Evolutionary conservation across 176 grass and related monocot genomes (phyloP).

Genomic region (Cymbopogon citratus): DNA sequence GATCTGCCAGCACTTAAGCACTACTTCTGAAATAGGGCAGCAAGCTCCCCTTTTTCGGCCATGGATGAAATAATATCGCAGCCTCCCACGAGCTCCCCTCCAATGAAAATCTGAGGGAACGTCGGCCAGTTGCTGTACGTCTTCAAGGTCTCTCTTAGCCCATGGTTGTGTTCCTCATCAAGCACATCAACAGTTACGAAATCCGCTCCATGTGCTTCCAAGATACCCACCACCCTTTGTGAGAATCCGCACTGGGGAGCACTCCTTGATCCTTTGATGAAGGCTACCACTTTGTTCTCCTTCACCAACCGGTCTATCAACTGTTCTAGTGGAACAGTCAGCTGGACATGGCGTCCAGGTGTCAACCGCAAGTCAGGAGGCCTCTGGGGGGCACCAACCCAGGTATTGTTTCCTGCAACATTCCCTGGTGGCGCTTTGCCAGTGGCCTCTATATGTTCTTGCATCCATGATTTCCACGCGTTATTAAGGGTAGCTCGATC

Average conservation of each 20-base stretch:
- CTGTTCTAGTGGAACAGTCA: slow-evolving; percentile 69
- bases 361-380: slow-evolving; percentile 62
- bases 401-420: slow-evolving; percentile 72
- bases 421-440: slow-evolving; percentile 88
- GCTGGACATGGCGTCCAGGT: slow-evolving; percentile 78
- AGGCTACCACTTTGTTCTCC: slow-evolving; percentile 90
- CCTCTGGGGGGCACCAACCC: slow-evolving; percentile 50
- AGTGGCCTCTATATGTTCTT: slow-evolving; percentile 71
- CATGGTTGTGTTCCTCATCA: slow-evolving; percentile 92
- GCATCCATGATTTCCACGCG: slow-evolving; percentile 95
- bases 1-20: neutral
- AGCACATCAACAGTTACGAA: slow-evolving; percentile 73
- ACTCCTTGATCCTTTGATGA: slow-evolving; percentile 93
- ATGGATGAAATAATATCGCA: slow-evolving; percentile 87
- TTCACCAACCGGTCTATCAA: slow-evolving; percentile 78
- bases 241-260: slow-evolving; percentile 91
- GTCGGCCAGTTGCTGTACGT: slow-evolving; percentile 90
- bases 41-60: slow-evolving; percentile 86
- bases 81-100: slow-evolving; percentile 76
- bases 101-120: slow-evolving; percentile 80
- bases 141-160: slow-evolving; percentile 74
- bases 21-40: slow-evolving; percentile 62
- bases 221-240: slow-evolving; percentile 75
- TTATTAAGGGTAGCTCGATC: slow-evolving; percentile 47
- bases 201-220: slow-evolving; percentile 69